Evolutionary conservation across 805 yeast species (phyloP), one percentile per base, ranked within the genome.

Genomic region (Peterozyma xylosa): DNA sequence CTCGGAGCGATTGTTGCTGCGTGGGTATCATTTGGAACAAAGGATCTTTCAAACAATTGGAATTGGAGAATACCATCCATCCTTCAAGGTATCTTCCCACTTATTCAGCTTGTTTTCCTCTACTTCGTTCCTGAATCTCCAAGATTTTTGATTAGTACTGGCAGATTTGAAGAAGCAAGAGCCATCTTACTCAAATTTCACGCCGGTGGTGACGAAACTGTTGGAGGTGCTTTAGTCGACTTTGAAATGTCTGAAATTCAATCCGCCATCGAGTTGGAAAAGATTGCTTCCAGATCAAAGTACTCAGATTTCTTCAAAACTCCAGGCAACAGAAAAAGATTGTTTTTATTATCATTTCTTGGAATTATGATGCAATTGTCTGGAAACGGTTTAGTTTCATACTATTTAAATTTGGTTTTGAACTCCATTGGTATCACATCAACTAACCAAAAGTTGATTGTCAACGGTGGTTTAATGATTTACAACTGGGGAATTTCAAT

Each of bases 61-160:
- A 60, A 70, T 27, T 77, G 82, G 82, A 72, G 77, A 59, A 61
- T 76, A 43, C 82, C 83, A 35, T 65, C 78, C 11, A 66, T 66
- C 41, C 47, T 77, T 36, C 83, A 78, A 58, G 75, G 71, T 36
- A 53, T 64, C 14, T 60, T 71, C 49, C 79, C 82, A 2, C 18
- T 67, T 2, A 14, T 70, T 18, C 78, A 73, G 52, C 17, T 64
- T 9, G 2, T 48, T 2, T 53, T 66, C 27, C 47, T 70, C 38
- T 67, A 37, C 33, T 50, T 64, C 55, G 50, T 66, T 39, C 77
- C 76, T 2, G 75, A 70, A 54, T 59, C 67, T n/a, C 75, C 75
- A 48, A 58, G 75, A 53, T 70, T 50, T 55, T 60, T 63, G 37
- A 55, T 68, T 27, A 54, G 62, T 36, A 63, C 59, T 47, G 70